Evolutionary conservation across 2,329 filamentous ascomycete species (phyloP).

Genomic region (Microdochium nivale): DNA sequence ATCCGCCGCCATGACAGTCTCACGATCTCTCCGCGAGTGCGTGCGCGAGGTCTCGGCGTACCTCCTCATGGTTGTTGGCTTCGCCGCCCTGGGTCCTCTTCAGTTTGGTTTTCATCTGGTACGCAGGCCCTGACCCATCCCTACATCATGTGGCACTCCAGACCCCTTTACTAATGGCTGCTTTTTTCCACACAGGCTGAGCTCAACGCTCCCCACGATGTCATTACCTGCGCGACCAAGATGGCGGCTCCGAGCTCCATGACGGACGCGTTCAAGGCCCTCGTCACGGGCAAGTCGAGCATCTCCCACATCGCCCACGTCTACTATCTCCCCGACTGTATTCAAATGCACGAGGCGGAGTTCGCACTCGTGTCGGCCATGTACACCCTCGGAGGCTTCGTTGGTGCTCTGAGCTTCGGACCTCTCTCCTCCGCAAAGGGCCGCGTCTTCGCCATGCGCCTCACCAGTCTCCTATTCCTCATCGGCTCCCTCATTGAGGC

Average conservation of each 20-base stretch:
- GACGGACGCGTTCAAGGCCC: conserved; percentile 14
- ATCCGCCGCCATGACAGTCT: conserved; percentile 2
- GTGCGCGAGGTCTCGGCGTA: conserved; percentile 58
- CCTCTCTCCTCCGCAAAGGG: conserved; percentile 72
- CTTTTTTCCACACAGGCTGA: conserved; percentile 56
- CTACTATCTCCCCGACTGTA: conserved; percentile 60
- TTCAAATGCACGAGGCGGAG: conserved; percentile 73
- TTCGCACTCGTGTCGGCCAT: conserved; percentile 85
- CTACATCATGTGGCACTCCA: not conserved
- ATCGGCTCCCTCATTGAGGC: conserved; percentile 71
- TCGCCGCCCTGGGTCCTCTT: conserved; percentile 77
- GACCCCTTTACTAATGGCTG: not conserved
- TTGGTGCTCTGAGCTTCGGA: conserved; percentile 74
- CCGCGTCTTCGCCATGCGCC: conserved; percentile 64
- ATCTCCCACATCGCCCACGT: conserved; percentile 14
- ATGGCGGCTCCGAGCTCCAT: conserved; percentile 34
- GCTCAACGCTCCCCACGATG: conserved; percentile 89
- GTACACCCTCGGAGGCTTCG: conserved; percentile 81
- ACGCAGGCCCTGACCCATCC: conserved; percentile 14
- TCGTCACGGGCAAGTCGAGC: conserved; percentile 10
- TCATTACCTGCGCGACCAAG: conserved; percentile 71
- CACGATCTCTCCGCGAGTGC: conserved; percentile 16
- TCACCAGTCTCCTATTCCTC: conserved; percentile 69
- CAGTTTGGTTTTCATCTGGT: conserved; percentile 94
- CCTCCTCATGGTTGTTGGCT: conserved; percentile 65